Evolutionary conservation across 1,284 basidiomycete species (phyloP).

Genomic region (Erythrobasidium hasegawianum): DNA sequence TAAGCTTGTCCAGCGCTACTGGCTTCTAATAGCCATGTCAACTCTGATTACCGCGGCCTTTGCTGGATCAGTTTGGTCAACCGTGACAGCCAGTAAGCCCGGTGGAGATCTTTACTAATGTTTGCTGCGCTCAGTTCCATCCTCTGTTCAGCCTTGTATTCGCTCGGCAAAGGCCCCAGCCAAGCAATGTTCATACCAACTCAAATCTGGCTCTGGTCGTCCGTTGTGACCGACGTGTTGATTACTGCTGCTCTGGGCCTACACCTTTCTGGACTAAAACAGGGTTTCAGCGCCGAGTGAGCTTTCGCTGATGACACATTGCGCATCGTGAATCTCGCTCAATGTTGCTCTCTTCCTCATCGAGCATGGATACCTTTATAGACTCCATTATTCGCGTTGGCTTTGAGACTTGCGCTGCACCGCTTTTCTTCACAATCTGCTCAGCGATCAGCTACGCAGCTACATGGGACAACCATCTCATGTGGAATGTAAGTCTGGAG

Average conservation of each 20-base stretch:
- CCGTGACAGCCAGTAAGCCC: not conserved
- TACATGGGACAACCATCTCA: constrained; percentile 2
- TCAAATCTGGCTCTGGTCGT: constrained; percentile 25
- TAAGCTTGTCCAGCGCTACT: not conserved
- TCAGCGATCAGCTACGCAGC: constrained; percentile 23
- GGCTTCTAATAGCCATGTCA: not conserved
- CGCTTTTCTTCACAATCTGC: constrained; percentile 3
- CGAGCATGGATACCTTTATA: constrained; percentile 28
- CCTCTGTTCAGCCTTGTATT: not conserved
- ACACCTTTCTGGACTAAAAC: constrained; percentile 17
- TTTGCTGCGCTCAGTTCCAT: too few species aligned
- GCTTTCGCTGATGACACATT: too few species aligned
- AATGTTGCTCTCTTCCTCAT: too few species aligned
- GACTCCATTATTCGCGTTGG: constrained; percentile 22
- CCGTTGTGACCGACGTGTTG: constrained; percentile 6
- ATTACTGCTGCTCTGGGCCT: constrained; percentile 14
- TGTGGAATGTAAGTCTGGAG: constrained; percentile 31
- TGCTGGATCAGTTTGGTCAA: not conserved
- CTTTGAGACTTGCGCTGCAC: constrained; percentile 26
- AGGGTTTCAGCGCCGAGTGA: constrained; percentile 23
- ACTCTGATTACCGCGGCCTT: not conserved
- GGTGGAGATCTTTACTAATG: too few species aligned
- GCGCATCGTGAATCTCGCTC: too few species aligned
- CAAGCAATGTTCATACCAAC: constrained; percentile 19
- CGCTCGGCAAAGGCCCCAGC: not conserved